Percentiles rank a stretch among this genome's conserved stretches.
Conservation (phyloP, 2,329 filamentous ascomycete species). For the Alternaria arborescens region DNA sequence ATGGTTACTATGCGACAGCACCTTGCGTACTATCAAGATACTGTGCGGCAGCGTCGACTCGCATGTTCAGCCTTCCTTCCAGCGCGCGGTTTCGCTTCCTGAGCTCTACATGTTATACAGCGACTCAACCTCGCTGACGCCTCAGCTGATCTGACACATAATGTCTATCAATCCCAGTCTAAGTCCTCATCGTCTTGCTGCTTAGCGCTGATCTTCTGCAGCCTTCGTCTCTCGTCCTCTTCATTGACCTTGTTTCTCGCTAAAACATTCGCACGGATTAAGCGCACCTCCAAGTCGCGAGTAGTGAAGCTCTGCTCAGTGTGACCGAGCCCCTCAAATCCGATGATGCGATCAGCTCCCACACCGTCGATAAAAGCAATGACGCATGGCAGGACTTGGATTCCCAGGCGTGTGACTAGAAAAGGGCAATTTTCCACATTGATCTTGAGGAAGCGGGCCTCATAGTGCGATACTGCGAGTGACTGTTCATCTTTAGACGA, state of each 20-base stretch:
- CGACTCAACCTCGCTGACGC: not conserved
- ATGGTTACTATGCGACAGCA: not conserved
- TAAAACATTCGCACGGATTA: constrained; percentile 62
- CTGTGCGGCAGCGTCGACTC: not conserved
- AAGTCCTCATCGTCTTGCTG: constrained; percentile 56
- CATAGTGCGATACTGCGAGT: constrained; percentile 65
- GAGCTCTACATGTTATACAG: not conserved
- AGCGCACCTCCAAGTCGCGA: constrained; percentile 61
- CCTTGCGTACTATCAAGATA: not conserved
- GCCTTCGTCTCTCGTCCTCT: constrained; percentile 50
- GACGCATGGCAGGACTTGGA: constrained; percentile 67
- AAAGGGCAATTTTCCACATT: constrained; percentile 69
- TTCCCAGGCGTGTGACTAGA: constrained; percentile 64
- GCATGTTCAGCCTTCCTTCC: not conserved
- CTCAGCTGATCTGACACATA: not conserved
- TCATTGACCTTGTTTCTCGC: constrained; percentile 61
- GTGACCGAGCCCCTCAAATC: constrained; percentile 66
- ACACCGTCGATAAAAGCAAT: constrained; percentile 65
- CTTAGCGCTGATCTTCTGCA: constrained; percentile 42
- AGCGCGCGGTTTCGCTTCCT: not conserved
- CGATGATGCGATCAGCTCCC: constrained; percentile 64
- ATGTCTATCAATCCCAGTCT: constrained; percentile 58
- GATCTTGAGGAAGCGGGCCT: constrained; percentile 66
- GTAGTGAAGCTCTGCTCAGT: constrained; percentile 64
- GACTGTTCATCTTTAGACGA: constrained; percentile 38